A percentile compares a stretch with the other conserved stretches of the same genome.
These are phyloP conservation scores for Stemphylium vesicarium DNA, from an alignment of 2,329 filamentous ascomycete species.

Conservation along the genomic window DNA sequence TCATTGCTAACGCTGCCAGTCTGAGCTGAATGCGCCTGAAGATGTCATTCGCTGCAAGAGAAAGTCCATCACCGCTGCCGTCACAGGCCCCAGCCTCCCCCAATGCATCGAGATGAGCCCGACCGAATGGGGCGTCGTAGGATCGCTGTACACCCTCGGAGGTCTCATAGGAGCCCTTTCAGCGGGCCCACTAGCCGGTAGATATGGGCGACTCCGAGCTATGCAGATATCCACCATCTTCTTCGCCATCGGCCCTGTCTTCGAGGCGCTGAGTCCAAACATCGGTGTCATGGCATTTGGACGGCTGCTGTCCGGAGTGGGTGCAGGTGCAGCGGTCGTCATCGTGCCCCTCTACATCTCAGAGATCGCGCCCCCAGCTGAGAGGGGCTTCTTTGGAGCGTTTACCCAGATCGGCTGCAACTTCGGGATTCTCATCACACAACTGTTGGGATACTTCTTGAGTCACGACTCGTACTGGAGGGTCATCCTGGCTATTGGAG, in stretches of 20 bases:
- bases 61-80: conserved; percentile 55
- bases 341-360: conserved; percentile 95
- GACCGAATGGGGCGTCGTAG: conserved; percentile 81
- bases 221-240: conserved; percentile 80
- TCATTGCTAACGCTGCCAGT: conserved; percentile 58
- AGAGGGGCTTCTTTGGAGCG: conserved; percentile 77
- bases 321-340: conserved; percentile 87
- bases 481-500: conserved; percentile 77
- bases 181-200: conserved; percentile 79
- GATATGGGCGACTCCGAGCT: conserved; percentile 73
- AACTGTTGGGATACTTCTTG: conserved; percentile 85
- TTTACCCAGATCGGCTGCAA: conserved; percentile 96
- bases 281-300: conserved; percentile 74
- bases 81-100: conserved; percentile 56
- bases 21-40: conserved; percentile 93
- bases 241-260: conserved; percentile 75
- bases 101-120: conserved; percentile 90
- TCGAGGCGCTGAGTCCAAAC: conserved; percentile 74
- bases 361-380: conserved; percentile 75
- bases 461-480: conserved; percentile 83
- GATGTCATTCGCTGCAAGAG: conserved; percentile 88
- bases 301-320: conserved; percentile 79
- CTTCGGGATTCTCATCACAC: conserved; percentile 82
- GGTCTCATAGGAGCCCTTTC: conserved; percentile 83
- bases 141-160: conserved; percentile 89